Evolutionary conservation across 1,284 basidiomycete species (phyloP).

Genomic region (Ceratobasidium sp.): DNA sequence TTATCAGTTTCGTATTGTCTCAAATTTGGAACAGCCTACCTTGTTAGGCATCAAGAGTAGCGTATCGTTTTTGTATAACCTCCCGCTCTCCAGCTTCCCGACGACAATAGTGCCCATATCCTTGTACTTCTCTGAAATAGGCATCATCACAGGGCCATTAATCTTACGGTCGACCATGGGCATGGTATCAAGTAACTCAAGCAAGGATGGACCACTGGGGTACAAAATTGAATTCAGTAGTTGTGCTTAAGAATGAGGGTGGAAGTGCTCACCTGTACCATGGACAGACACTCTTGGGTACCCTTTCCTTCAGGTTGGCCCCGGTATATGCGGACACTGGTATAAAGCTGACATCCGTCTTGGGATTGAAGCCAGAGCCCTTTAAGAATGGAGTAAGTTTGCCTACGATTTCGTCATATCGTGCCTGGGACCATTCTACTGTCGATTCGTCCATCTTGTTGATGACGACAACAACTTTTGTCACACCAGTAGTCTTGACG

Average conservation of each 20-base stretch:
- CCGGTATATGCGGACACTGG: slow-evolving; percentile 93
- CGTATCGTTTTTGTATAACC: slow-evolving; percentile 82
- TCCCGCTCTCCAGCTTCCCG: slow-evolving; percentile 94
- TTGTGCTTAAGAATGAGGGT: background rate
- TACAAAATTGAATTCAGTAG: background rate
- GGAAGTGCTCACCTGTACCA: slow-evolving; percentile 81
- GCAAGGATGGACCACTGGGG: slow-evolving; percentile 78
- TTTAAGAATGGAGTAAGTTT: slow-evolving; percentile 90
- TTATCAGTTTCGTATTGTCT: background rate
- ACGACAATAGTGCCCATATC: slow-evolving; percentile 96
- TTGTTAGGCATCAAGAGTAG: slow-evolving; percentile 91
- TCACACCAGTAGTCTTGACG: slow-evolving; percentile 95
- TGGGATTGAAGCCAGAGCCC: slow-evolving; percentile 88
- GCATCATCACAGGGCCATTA: slow-evolving; percentile 92
- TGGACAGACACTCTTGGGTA: slow-evolving; percentile 69
- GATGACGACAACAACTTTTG: slow-evolving; percentile 84
- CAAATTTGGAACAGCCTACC: slow-evolving; percentile 45
- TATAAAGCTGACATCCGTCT: slow-evolving; percentile 89
- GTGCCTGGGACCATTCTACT: slow-evolving; percentile 83
- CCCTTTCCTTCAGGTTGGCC: slow-evolving; percentile 85
- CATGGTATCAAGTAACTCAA: slow-evolving; percentile 85
- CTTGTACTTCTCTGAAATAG: slow-evolving; percentile 95
- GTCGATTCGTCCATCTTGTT: slow-evolving; percentile 99
- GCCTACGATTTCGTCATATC: slow-evolving; percentile 88
- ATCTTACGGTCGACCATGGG: slow-evolving; percentile 90